Conservation (phyloP, 768 basidiomycete genomes). For the Exsudoporus frostii region DNA sequence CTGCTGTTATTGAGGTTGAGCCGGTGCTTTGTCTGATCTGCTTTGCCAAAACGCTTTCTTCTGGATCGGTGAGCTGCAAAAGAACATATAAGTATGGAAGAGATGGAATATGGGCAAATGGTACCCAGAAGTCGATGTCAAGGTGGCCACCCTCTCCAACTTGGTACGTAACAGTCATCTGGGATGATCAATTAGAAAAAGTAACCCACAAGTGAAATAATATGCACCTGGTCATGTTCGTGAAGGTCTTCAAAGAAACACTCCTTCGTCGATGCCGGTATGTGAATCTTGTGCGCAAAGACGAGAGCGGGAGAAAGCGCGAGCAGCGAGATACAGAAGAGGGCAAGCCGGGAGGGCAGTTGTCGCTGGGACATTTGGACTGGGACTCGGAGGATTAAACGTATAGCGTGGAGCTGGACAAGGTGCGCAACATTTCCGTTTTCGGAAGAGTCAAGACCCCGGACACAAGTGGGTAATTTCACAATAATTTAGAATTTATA, state of each 20-base stretch:
- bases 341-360: slow-evolving; percentile 35
- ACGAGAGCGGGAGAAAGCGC: slow-evolving; percentile 34
- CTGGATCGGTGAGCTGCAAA: slow-evolving; percentile 76
- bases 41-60: slow-evolving; percentile 62
- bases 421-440: slow-evolving; percentile 4
- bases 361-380: slow-evolving; percentile 35
- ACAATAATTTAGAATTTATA: slow-evolving; percentile 11
- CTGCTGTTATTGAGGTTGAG: slow-evolving; percentile 81
- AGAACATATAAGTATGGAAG: slow-evolving; percentile 4
- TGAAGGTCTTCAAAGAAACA: slow-evolving; percentile 97
- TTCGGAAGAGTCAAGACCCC: slow-evolving; percentile 21
- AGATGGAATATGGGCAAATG: slow-evolving; percentile 11
- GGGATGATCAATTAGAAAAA: background rate
- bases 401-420: background rate
- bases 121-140: slow-evolving; percentile 96
- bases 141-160: slow-evolving; percentile 95
- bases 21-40: slow-evolving; percentile 89
- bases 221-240: slow-evolving; percentile 76
- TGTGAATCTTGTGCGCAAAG: slow-evolving; percentile 67
- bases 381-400: too few species aligned
- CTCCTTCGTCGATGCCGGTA: slow-evolving; percentile 79
- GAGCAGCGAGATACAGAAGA: slow-evolving; percentile 41
- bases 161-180: slow-evolving; percentile 99
- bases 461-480: slow-evolving; percentile 16
- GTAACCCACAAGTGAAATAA: background rate